Percentiles rank a stretch among this genome's conserved stretches.
Evolutionary conservation across 176 grass and related monocot species (phyloP).

Genomic region (Dendrocalamus sinicus): DNA sequence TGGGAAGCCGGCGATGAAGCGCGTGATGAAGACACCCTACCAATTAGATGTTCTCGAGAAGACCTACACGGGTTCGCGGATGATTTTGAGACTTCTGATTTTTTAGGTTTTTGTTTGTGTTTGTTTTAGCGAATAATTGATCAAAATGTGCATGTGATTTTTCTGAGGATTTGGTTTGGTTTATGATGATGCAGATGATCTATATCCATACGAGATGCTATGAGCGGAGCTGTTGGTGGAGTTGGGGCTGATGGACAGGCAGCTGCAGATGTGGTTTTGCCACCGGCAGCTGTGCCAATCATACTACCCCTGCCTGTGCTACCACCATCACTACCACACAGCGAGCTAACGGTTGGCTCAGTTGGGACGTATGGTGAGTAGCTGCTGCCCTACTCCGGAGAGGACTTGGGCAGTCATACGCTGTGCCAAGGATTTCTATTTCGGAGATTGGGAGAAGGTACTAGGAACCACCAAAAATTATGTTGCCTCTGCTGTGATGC

Average conservation of each 20-base stretch:
- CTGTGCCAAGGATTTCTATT: slow-evolving; percentile 71
- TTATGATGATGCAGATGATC: slow-evolving; percentile 63
- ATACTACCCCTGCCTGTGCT: slow-evolving; percentile 45
- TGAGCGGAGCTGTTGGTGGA: slow-evolving; percentile 66
- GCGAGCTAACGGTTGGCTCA: slow-evolving; percentile 41
- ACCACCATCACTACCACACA: slow-evolving; percentile 44
- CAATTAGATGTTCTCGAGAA: slow-evolving; percentile 88
- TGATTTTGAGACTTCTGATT: neutral
- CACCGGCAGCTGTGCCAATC: slow-evolving; percentile 57
- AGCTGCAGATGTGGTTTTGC: slow-evolving; percentile 99
- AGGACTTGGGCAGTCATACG: slow-evolving; percentile 47
- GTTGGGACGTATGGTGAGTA: slow-evolving; percentile 27
- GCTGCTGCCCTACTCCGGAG: slow-evolving; percentile 41
- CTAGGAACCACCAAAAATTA: slow-evolving; percentile 60
- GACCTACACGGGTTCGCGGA: slow-evolving; percentile 69
- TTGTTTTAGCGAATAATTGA: neutral
- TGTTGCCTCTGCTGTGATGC: slow-evolving; percentile 28
- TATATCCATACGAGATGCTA: slow-evolving; percentile 61
- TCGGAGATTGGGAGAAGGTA: slow-evolving; percentile 57
- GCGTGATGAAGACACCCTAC: slow-evolving; percentile 97
- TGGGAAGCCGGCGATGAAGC: slow-evolving; percentile 61
- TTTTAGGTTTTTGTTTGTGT: neutral
- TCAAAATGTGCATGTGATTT: slow-evolving; percentile 10
- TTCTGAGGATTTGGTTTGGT: slow-evolving; percentile 9
- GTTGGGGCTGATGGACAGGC: slow-evolving; percentile 74